Base-by-base conservation (phyloP, 2,329 filamentous ascomycete species). In the Venturiaceae sp. region DNA sequence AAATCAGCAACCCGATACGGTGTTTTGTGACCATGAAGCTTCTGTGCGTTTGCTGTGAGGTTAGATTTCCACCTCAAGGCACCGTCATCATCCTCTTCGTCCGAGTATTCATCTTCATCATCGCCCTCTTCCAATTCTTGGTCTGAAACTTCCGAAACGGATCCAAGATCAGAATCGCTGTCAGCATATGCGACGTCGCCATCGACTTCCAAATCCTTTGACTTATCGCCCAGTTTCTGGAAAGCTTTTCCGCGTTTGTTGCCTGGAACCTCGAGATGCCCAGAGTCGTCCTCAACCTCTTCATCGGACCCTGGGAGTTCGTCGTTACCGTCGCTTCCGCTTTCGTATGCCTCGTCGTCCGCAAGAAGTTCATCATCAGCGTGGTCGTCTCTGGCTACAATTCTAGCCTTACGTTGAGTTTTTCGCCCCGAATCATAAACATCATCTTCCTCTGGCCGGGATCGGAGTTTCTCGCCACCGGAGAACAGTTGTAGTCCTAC, bases 111-210 rank as follows among this genome's bases (percentile, higher is more conserved):
- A 0, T 76, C 72, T 21, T 76, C 75, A 0, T 77, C 74, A 11
- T 75, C 76, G 0, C 77, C 73, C 11, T 74, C 76, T 52, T 81
- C 79, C 2, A 79, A 63, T 32, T 80, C 77, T 60, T 80, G 78
- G 21, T 82, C 80, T 7, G 83, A 81, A 8, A 75, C 79, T 1
- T 78, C 80, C 8, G 90, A 95, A 62, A 96, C 73, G 3, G 92
- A 96, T 6, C 94, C 94, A 4, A 99, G 80, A 69, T 99, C 95
- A 0, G 94, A 99, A 71, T 99, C 95, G 67, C 90, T 96, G 67
- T 99, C 94, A 14, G 94, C 94, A 75, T 96, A 99, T 1, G 85
- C 90, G 59, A 97, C 66, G 58, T 96, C 90, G 32, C 84, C 88
- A 26, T 84, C 82, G 11, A 77, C 77, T 23, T 71, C 63, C 36